Percentiles rank a stretch among this genome's conserved stretches.
These are phyloP conservation scores for Microbotryum saponariae DNA, from an alignment of 1,284 basidiomycete species.

Conservation along the genomic window DNA sequence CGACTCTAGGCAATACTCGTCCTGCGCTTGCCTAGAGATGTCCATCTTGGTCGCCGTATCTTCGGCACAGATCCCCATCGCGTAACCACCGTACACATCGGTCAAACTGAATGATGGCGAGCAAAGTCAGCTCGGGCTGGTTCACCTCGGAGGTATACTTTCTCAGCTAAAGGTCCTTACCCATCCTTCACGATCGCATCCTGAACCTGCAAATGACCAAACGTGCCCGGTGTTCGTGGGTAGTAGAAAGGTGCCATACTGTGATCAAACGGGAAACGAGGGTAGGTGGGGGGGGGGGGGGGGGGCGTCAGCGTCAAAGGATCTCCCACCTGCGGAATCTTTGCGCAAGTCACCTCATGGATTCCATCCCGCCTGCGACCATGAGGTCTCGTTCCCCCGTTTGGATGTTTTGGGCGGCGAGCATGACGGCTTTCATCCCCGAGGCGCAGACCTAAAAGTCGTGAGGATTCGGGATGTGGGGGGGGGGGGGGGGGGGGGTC, in stretches of 20 bases:
- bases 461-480: background rate
- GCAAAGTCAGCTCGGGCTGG: too few species aligned
- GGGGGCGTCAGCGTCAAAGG: too few species aligned
- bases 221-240: conserved; percentile 22
- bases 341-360: conserved; percentile 36
- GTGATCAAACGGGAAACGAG: conserved; percentile 1
- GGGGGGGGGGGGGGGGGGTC: too few species aligned
- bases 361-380: conserved; percentile 45
- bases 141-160: conserved; percentile 20
- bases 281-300: too few species aligned
- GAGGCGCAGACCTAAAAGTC: conserved; percentile 39
- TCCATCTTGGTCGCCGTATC: conserved; percentile 40
- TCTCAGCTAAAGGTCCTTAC: conserved; percentile 58
- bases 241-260: conserved; percentile 44
- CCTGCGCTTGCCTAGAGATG: conserved; percentile 41
- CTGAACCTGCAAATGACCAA: conserved; percentile 37
- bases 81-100: conserved; percentile 19
- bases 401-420: conserved; percentile 42
- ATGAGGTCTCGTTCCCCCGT: conserved; percentile 40
- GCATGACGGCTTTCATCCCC: conserved; percentile 43
- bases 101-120: conserved; percentile 30
- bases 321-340: too few species aligned
- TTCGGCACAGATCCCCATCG: conserved; percentile 65
- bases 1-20: conserved; percentile 75
- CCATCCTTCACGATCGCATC: conserved; percentile 45